Conservation (phyloP, 139 green algal genomes). For the Tetradesmus lagerheimii region DNA sequence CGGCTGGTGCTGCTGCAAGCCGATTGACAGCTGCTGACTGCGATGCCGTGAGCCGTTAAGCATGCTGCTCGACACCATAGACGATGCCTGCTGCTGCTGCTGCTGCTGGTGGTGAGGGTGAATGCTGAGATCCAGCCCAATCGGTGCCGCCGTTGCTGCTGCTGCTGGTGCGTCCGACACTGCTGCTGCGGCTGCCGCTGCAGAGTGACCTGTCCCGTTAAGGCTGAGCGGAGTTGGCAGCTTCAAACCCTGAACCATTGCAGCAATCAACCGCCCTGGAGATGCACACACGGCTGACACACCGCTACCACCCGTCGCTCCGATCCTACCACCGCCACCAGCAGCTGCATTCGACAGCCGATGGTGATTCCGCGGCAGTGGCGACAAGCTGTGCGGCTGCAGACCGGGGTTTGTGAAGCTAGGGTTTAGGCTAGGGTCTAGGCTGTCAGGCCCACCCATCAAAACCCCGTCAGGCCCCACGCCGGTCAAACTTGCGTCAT, state of each 20-base stretch:
- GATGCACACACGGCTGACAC: constrained; percentile 1
- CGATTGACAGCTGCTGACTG: background rate
- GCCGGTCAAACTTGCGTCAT: background rate
- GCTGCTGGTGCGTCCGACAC: background rate
- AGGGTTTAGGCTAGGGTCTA: constrained; percentile 8
- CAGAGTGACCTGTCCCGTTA: background rate
- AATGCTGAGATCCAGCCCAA: background rate
- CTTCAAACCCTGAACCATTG: constrained; percentile 32
- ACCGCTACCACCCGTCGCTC: background rate
- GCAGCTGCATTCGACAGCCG: background rate
- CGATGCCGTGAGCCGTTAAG: background rate
- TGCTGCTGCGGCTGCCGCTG: background rate
- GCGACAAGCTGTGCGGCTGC: constrained; percentile 18
- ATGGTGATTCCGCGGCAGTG: background rate
- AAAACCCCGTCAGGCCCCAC: background rate
- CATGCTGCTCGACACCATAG: background rate
- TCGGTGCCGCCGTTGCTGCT: background rate
- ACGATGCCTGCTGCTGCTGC: constrained; percentile 13
- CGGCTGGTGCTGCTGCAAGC: background rate
- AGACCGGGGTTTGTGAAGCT: background rate
- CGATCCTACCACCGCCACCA: background rate
- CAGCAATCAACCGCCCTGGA: constrained; percentile 9
- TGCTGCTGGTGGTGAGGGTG: background rate
- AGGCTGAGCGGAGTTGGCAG: background rate
- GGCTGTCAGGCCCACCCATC: constrained; percentile 8